Base-by-base conservation (phyloP, 164 flowering plant genomes). In the Stephania japonica region DNA sequence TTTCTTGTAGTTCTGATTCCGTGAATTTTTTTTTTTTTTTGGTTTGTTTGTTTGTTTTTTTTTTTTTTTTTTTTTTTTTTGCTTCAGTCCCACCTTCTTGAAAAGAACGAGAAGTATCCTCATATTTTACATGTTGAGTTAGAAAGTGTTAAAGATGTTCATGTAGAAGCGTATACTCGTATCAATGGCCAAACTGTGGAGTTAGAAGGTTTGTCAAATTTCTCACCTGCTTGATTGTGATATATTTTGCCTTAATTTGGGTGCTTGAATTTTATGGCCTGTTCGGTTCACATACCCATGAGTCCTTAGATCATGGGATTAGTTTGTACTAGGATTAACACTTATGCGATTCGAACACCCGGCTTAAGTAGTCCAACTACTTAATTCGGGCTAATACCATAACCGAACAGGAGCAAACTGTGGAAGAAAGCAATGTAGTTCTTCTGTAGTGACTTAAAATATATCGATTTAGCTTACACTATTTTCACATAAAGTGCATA, bases 51-150 rank as follows among this genome's bases (percentile, higher is more conserved):
- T n/a, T n/a, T n/a, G n/a, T 21, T 66, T 66, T 53, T 2, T 6
- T 67, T 13, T 13, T 59, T 32, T 27, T 21, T 66, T 66, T 53
- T 2, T 6, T 67, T 13, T 13, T 14, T 67, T 50, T 70, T 25
- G 42, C 67, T 63, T 42, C 80, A 94, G 98, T 77, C 87, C 50
- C 79, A 88, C 82, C 87, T 83, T 76, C 93, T 87, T 61, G 81
- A 73, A 18, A 75, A 72, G 71, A 80, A 85, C 76, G 85, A 82
- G 67, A 87, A 79, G 81, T 94, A 94, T 75, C 96, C 97, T 63
- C 98, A 95, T 80, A 81, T 94, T 79, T 89, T 87, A 12, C 80
- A 81, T 77, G 80, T 85, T 24, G 90, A 91, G 80, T 81, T 62
- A 77, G 87, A 77, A 72, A 69, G 43, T 13, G 14, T 70, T 27